These are phyloP conservation scores for Akanthomyces dipterigenus DNA, from an alignment of 2,329 filamentous ascomycete genomes.

Conservation along the genomic window DNA sequence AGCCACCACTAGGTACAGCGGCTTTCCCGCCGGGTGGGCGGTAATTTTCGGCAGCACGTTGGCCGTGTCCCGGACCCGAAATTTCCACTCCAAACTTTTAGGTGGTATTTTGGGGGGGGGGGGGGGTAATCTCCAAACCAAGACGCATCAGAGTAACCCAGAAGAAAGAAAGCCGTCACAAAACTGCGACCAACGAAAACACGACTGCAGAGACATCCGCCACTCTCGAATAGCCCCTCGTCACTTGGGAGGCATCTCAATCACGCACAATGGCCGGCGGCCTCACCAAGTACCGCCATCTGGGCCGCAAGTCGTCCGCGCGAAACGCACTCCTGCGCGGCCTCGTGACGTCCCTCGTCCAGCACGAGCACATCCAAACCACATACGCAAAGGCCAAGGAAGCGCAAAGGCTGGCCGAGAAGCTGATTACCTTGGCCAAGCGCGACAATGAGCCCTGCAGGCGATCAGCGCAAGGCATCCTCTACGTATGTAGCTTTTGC, in stretches of 20 bases:
- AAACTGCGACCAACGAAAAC: neutral
- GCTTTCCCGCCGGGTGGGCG: neutral
- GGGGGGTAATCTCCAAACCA: neutral
- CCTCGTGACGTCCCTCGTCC: conserved; percentile 88
- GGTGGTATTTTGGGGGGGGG: neutral
- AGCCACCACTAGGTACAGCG: neutral
- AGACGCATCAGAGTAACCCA: neutral
- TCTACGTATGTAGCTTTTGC: conserved; percentile 61
- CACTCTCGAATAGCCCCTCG: neutral
- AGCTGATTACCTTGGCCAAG: conserved; percentile 90
- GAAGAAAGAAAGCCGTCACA: neutral
- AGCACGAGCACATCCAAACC: conserved; percentile 88
- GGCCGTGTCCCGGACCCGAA: conserved; percentile 19
- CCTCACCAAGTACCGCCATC: conserved; percentile 78
- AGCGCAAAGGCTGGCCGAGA: conserved; percentile 86
- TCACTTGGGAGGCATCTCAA: neutral
- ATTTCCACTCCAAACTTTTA: conserved; percentile 24
- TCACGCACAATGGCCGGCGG: conserved; percentile 68
- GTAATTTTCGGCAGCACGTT: conserved; percentile 10
- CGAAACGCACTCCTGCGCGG: conserved; percentile 90
- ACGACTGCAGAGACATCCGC: neutral
- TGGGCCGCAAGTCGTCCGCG: conserved; percentile 80
- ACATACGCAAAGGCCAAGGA: conserved; percentile 98
- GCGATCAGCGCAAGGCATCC: conserved; percentile 68
- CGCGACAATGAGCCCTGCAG: conserved; percentile 79